These are phyloP conservation scores for Aristolochia californica DNA, from an alignment of 164 flowering plant species.

Conservation along the genomic window DNA sequence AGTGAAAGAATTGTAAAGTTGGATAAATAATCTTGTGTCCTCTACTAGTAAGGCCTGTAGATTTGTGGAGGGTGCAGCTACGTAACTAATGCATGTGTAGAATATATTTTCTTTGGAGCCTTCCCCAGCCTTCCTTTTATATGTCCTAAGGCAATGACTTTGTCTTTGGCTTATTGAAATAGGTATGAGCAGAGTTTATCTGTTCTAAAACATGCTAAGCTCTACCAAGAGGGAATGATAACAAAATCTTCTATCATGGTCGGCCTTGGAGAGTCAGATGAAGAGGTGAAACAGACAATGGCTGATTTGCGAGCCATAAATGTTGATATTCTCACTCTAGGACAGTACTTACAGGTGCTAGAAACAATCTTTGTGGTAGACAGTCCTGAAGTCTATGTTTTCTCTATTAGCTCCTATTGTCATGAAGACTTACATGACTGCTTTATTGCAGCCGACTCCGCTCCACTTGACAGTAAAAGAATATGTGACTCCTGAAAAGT, in stretches of 20 bases:
- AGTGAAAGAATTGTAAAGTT: no score
- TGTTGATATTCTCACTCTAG: constrained; percentile 88
- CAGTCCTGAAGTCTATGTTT: background rate
- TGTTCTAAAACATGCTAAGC: constrained; percentile 76
- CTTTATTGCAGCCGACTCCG: constrained; percentile 77
- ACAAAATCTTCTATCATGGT: constrained; percentile 91
- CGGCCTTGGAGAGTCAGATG: constrained; percentile 92
- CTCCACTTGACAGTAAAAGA: constrained; percentile 90
- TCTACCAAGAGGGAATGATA: constrained; percentile 70
- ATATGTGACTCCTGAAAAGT: constrained; percentile 85
- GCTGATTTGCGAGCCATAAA: constrained; percentile 71
- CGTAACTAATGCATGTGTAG: no score
- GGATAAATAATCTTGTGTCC: no score
- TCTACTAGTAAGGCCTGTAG: no score
- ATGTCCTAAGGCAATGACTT: no score
- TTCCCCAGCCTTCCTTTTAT: no score
- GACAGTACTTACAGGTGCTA: constrained; percentile 84
- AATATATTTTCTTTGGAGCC: no score
- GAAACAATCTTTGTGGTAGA: background rate
- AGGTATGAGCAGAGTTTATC: constrained; percentile 87
- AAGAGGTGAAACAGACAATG: constrained; percentile 78
- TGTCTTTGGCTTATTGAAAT: constrained; percentile 1
- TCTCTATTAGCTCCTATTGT: background rate
- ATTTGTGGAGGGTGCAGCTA: no score
- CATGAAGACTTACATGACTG: background rate